Percentiles rank a stretch among this genome's conserved stretches.
These are phyloP conservation scores for Neopestalotiopsis sp. DNA, from an alignment of 2,329 filamentous ascomycete species.

Conservation along the genomic window DNA sequence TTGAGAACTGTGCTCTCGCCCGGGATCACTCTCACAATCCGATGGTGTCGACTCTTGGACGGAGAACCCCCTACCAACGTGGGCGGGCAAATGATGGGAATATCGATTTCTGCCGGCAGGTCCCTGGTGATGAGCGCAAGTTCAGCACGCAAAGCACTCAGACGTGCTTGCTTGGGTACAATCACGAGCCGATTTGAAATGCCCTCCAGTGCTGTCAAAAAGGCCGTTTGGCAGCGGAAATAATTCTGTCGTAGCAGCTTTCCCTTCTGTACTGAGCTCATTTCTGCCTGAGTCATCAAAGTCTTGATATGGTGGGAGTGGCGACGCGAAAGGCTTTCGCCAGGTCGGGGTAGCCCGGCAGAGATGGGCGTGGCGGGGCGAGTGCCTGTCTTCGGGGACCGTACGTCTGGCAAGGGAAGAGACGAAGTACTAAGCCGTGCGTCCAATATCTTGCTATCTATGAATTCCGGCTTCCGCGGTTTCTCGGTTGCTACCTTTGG, in stretches of 20 bases:
- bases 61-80: conserved; percentile 75
- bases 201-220: conserved; percentile 79
- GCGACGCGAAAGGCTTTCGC: conserved; percentile 58
- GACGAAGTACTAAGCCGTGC: conserved; percentile 72
- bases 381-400: conserved; percentile 56
- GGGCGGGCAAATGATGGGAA: conserved; percentile 81
- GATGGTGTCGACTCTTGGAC: conserved; percentile 78
- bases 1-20: conserved; percentile 85
- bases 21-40: conserved; percentile 83
- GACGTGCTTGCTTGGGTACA: conserved; percentile 79
- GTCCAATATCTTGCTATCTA: conserved; percentile 61
- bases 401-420: conserved; percentile 66
- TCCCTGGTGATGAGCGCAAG: conserved; percentile 82
- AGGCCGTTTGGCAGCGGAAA: conserved; percentile 81
- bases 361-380: conserved; percentile 64
- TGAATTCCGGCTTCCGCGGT: conserved; percentile 48
- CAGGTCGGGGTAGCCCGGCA: conserved; percentile 54
- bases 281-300: conserved; percentile 62
- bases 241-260: conserved; percentile 80
- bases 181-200: conserved; percentile 85
- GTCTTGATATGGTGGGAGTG: conserved; percentile 68
- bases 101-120: conserved; percentile 82
- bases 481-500: conserved; percentile 25
- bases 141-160: conserved; percentile 82
- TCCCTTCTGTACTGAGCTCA: conserved; percentile 72